These are phyloP conservation scores for Solanum pimpinellifolium DNA, from an alignment of 257 asterid genomes.

Conservation along the genomic window DNA sequence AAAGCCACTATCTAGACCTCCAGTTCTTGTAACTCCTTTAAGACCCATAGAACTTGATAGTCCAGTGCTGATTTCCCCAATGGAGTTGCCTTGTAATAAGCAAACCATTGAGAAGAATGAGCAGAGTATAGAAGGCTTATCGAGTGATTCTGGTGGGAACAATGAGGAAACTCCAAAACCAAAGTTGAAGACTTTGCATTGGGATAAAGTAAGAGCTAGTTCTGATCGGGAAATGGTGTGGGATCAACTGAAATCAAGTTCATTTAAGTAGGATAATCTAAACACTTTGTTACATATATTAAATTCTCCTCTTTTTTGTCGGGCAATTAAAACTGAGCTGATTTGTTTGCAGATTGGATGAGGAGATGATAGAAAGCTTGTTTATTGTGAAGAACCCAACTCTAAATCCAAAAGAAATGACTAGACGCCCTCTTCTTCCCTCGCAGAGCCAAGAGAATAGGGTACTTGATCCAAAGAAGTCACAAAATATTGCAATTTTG, in stretches of 20 bases:
- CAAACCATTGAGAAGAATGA: constrained; percentile 13
- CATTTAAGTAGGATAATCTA: constrained; percentile 52
- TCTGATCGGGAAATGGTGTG: constrained; percentile 96
- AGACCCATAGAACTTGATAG: constrained; percentile 33
- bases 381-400: constrained; percentile 59
- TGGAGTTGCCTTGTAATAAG: constrained; percentile 39
- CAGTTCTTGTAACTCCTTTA: constrained; percentile 26
- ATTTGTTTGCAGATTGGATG: constrained; percentile 57
- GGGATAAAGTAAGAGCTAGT: constrained; percentile 97
- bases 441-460: constrained; percentile 46
- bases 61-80: constrained; percentile 36
- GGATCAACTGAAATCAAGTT: constrained; percentile 92
- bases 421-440: constrained; percentile 56
- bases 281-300: neutral
- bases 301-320: neutral
- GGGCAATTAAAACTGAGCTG: neutral
- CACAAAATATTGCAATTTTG: constrained; percentile 81
- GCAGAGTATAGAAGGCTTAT: constrained; percentile 5
- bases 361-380: constrained; percentile 94
- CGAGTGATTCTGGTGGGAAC: constrained; percentile 10
- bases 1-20: constrained; percentile 27
- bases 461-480: constrained; percentile 88
- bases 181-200: constrained; percentile 84
- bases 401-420: constrained; percentile 45
- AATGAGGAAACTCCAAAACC: constrained; percentile 59